Conservation (phyloP, 2,329 filamentous ascomycete species). For the Claviceps humidiphila region DNA sequence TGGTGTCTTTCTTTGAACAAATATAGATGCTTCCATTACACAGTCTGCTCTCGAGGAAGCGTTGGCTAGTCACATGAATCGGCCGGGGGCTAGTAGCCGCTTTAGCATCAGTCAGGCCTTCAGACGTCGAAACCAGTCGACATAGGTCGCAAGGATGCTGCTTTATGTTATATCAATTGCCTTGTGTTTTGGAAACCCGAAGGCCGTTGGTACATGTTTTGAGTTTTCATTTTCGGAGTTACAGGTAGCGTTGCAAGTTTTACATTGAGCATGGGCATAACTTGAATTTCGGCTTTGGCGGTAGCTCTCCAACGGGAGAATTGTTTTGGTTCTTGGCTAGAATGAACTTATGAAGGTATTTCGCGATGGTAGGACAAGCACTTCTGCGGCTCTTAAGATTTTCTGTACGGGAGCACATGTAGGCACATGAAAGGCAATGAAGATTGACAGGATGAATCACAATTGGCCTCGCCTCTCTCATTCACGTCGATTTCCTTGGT, state of each 20-base stretch:
- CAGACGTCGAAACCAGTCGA: slow-evolving; percentile 44
- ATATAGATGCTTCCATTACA: slow-evolving; percentile 61
- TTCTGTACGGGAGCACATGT: no score
- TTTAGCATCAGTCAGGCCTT: slow-evolving; percentile 60
- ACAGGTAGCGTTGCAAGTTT: background rate
- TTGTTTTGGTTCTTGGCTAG: background rate
- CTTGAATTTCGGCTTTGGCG: background rate
- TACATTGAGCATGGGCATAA: background rate
- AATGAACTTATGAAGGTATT: background rate
- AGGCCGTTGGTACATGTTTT: background rate
- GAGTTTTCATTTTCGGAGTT: background rate
- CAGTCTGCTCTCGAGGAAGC: slow-evolving; percentile 72
- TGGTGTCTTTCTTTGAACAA: no score
- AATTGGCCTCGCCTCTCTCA: no score
- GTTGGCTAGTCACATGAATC: slow-evolving; percentile 41
- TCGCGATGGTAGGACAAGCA: no score
- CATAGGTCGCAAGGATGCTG: background rate
- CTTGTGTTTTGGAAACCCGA: background rate
- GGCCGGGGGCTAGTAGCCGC: slow-evolving; percentile 22
- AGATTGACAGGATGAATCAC: no score
- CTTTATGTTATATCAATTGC: background rate
- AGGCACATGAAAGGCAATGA: no score
- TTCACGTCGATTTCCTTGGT: no score
- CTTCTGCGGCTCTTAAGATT: no score
- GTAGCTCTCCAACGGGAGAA: background rate